phyloP scores from a whole-genome alignment of 2,329 filamentous ascomycete genomes.

The Chaetomiaceae sp. region DNA sequence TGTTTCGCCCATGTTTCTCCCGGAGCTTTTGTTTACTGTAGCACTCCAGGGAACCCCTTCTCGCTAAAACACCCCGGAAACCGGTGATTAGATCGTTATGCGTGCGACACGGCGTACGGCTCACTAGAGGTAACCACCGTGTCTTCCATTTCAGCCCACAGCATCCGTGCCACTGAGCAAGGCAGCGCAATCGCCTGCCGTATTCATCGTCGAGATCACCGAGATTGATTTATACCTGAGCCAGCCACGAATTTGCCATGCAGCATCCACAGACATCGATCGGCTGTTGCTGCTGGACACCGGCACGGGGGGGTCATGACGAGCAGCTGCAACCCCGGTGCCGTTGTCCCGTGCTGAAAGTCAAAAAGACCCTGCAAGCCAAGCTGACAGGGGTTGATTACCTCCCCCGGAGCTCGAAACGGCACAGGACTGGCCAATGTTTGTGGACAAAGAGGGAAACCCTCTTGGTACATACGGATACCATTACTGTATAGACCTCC shows the following conservation, averaged over 20 bases:
- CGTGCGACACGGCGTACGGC: neutral
- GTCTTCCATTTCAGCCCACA: slow-evolving; percentile 19
- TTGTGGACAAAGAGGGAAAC: no score
- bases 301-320: neutral
- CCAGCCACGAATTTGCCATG: neutral
- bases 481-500: no score
- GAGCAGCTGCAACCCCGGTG: neutral
- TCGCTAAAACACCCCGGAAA: slow-evolving; percentile 5
- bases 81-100: slow-evolving; percentile 26
- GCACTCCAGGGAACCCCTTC: neutral
- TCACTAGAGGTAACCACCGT: slow-evolving; percentile 18
- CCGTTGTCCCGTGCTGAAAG: slow-evolving; percentile 9
- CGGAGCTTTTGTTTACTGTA: slow-evolving; percentile 19
- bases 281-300: neutral
- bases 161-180: slow-evolving; percentile 8
- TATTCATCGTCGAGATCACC: slow-evolving; percentile 6
- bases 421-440: slow-evolving; percentile 9
- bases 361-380: slow-evolving; percentile 18
- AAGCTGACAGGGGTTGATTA: slow-evolving; percentile 13
- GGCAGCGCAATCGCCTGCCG: slow-evolving; percentile 5
- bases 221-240: neutral
- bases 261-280: neutral
- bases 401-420: neutral
- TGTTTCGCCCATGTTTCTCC: slow-evolving; percentile 2
- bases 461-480: no score